Conservation (phyloP, 768 basidiomycete species). For the Trametes cinnabarina region DNA sequence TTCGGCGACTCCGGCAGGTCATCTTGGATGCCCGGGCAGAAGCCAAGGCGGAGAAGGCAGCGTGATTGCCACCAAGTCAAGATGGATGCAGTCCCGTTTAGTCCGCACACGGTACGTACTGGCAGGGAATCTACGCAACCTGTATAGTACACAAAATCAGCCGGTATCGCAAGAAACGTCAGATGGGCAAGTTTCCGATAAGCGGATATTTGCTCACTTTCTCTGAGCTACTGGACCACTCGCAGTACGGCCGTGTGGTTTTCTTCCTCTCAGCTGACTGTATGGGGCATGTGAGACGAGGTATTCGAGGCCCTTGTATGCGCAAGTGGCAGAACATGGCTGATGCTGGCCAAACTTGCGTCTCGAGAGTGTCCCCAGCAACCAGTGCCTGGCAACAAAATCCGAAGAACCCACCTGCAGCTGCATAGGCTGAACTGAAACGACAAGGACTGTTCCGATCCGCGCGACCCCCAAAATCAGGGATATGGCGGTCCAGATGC, state of each 20-base stretch:
- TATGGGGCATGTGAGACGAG: too few species aligned
- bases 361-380: not conserved
- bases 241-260: too few species aligned
- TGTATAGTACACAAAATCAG: too few species aligned
- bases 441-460: slow-evolving; percentile 4
- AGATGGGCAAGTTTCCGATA: too few species aligned
- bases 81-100: too few species aligned
- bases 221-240: not conserved
- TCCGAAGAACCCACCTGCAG: not conserved
- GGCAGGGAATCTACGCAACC: too few species aligned
- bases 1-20: slow-evolving; percentile 51
- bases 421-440: not conserved
- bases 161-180: too few species aligned
- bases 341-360: not conserved
- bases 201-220: too few species aligned
- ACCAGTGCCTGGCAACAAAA: slow-evolving; percentile 3
- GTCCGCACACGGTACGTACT: too few species aligned
- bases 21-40: slow-evolving; percentile 23
- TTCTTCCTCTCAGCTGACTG: too few species aligned
- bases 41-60: not conserved
- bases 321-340: not conserved
- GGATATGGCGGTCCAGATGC: slow-evolving; percentile 12
- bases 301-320: too few species aligned
- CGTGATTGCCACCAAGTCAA: not conserved
- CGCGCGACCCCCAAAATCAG: not conserved